Evolutionary conservation across 371 early-diverging fungal species (phyloP).

Genomic region (Gilbertella persicaria): DNA sequence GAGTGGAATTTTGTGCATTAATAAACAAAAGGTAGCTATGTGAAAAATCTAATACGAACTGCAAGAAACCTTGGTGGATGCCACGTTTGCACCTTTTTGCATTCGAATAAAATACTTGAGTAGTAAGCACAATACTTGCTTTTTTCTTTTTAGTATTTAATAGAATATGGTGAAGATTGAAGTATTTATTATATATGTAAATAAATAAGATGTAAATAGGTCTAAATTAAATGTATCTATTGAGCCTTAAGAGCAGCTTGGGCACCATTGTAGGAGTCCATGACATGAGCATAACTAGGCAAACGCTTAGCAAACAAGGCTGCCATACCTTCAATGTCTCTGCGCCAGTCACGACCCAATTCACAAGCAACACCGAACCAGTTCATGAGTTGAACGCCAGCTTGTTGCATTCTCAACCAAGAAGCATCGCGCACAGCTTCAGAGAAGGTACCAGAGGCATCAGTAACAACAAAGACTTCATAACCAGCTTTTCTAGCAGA

Average conservation of each 20-base stretch:
- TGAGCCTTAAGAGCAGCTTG: constrained; percentile 7
- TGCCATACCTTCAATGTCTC: constrained; percentile 24
- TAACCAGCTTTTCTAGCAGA: constrained; percentile 34
- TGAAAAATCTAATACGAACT: constrained; percentile 2
- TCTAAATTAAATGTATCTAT: too few species aligned
- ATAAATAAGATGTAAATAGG: too few species aligned
- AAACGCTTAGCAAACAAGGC: constrained; percentile 30
- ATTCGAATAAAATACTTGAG: too few species aligned
- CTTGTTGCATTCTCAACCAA: constrained; percentile 34
- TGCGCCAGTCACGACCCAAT: constrained; percentile 33
- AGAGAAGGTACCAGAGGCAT: constrained; percentile 30
- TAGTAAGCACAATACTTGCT: too few species aligned
- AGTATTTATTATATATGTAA: too few species aligned
- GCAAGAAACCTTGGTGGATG: background rate
- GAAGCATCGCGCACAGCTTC: constrained; percentile 26
- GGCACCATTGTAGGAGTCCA: constrained; percentile 28
- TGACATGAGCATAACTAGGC: constrained; percentile 27
- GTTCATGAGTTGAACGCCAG: constrained; percentile 25
- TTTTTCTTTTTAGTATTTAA: background rate
- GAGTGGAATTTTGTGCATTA: too few species aligned
- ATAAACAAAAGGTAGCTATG: too few species aligned
- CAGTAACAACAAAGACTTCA: constrained; percentile 34
- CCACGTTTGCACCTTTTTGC: constrained; percentile 1
- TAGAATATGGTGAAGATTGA: too few species aligned
- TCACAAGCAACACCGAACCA: constrained; percentile 32